Percentiles rank a stretch among this genome's conserved stretches.
phyloP scores from a whole-genome alignment of 768 basidiomycete genomes.

The Tricholoma terreum region DNA sequence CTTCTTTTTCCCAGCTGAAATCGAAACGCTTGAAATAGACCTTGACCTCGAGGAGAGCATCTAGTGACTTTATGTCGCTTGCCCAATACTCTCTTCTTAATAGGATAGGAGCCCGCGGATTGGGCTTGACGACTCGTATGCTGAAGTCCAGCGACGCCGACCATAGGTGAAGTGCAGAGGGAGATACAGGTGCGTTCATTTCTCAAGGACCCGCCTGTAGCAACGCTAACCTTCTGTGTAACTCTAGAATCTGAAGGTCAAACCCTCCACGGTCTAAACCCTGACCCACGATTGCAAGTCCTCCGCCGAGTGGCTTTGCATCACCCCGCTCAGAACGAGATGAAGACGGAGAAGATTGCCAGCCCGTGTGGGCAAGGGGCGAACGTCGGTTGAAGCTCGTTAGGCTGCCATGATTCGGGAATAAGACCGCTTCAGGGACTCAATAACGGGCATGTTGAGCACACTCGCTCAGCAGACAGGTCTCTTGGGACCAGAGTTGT shows the following conservation, averaged over 20 bases:
- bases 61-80: slow-evolving; percentile 51
- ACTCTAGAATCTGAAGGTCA: slow-evolving; percentile 74
- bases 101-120: slow-evolving; percentile 84
- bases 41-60: slow-evolving; percentile 93
- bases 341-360: slow-evolving; percentile 50
- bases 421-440: slow-evolving; percentile 87
- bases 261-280: slow-evolving; percentile 39
- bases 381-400: slow-evolving; percentile 89
- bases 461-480: slow-evolving; percentile 89
- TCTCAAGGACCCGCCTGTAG: slow-evolving; percentile 7
- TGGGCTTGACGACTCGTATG: slow-evolving; percentile 74
- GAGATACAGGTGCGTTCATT: slow-evolving; percentile 72
- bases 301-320: slow-evolving; percentile 25
- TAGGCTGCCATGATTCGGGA: slow-evolving; percentile 79
- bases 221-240: slow-evolving; percentile 31
- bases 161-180: slow-evolving; percentile 64
- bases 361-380: slow-evolving; percentile 77
- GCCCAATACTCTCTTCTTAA: not conserved
- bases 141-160: slow-evolving; percentile 72
- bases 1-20: slow-evolving; percentile 52
- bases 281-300: slow-evolving; percentile 19
- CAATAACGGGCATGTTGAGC: slow-evolving; percentile 81
- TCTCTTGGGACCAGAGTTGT: slow-evolving; percentile 90
- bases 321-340: slow-evolving; percentile 35
- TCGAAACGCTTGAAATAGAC: slow-evolving; percentile 80